These are phyloP conservation scores for Cryptococcus deneoformans DNA, from an alignment of 1,284 basidiomycete genomes.

Conservation along the genomic window DNA sequence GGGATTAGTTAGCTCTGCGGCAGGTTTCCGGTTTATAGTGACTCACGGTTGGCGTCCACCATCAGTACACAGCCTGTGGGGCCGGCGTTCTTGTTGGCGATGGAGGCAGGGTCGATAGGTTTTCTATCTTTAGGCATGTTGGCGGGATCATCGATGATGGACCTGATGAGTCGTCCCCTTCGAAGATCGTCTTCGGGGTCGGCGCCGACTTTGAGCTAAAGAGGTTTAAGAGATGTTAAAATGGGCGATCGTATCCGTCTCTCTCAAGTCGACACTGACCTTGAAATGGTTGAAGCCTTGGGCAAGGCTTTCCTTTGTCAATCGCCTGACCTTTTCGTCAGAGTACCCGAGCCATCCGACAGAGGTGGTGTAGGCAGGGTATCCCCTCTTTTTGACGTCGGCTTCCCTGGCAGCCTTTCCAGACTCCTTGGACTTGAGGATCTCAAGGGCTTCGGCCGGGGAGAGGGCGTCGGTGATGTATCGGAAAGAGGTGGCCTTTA, in stretches of 20 bases:
- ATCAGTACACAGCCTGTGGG: constrained; percentile 90
- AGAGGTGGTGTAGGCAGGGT: constrained; percentile 92
- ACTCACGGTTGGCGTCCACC: constrained; percentile 88
- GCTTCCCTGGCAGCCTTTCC: constrained; percentile 78
- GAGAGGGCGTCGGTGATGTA: constrained; percentile 95
- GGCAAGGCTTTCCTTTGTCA: constrained; percentile 79
- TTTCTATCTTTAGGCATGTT: constrained; percentile 50
- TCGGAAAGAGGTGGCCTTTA: constrained; percentile 76
- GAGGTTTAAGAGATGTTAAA: not conserved
- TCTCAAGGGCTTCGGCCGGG: constrained; percentile 77
- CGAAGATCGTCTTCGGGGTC: constrained; percentile 77
- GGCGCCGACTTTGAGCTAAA: constrained; percentile 85
- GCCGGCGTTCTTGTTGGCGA: constrained; percentile 85
- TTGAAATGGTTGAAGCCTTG: constrained; percentile 95
- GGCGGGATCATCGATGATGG: constrained; percentile 84
- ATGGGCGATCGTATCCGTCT: not conserved
- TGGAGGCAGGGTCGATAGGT: constrained; percentile 63
- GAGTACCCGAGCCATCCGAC: constrained; percentile 91
- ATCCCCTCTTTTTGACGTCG: constrained; percentile 61
- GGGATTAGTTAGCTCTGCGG: not conserved
- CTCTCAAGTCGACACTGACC: constrained; percentile 24
- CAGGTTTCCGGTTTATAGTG: not conserved
- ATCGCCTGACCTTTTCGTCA: constrained; percentile 82
- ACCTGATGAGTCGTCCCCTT: constrained; percentile 81
- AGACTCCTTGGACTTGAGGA: constrained; percentile 73